A percentile compares a stretch with the other conserved stretches of the same genome.
These are phyloP conservation scores for Phyllosticta citribraziliensis DNA, from an alignment of 2,329 filamentous ascomycete species.

Conservation along the genomic window DNA sequence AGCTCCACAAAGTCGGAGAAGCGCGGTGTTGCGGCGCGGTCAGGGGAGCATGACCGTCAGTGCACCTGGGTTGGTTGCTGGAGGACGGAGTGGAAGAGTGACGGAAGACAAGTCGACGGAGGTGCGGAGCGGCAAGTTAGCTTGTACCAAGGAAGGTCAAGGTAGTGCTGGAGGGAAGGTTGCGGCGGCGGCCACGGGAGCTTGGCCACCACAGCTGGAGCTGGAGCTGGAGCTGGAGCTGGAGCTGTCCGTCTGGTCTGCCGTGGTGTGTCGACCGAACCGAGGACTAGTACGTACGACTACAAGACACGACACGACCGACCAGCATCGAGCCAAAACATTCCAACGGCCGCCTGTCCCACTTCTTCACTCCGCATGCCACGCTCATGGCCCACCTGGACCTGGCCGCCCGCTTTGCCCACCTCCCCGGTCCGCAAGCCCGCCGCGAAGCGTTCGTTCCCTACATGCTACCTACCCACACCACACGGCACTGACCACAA, in stretches of 20 bases:
- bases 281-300: neutral
- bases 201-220: neutral
- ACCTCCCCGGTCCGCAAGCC: constrained; percentile 5
- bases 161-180: neutral
- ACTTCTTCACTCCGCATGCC: neutral
- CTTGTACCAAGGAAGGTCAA: too few species aligned
- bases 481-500: neutral
- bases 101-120: neutral
- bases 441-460: constrained; percentile 7
- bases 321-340: neutral
- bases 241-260: neutral
- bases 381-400: constrained; percentile 6
- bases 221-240: neutral
- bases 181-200: constrained; percentile 3
- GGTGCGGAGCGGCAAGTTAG: neutral
- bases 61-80: neutral
- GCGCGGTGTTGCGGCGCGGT: neutral
- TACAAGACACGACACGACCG: neutral
- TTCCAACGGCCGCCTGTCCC: neutral
- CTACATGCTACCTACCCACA: neutral
- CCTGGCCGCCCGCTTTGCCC: constrained; percentile 5
- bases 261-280: neutral
- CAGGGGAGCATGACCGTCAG: constrained; percentile 6
- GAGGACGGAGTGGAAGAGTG: neutral
- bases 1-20: constrained; percentile 1